Conservation (phyloP, 176 grass and related monocot species). For the Otatea glauca region DNA sequence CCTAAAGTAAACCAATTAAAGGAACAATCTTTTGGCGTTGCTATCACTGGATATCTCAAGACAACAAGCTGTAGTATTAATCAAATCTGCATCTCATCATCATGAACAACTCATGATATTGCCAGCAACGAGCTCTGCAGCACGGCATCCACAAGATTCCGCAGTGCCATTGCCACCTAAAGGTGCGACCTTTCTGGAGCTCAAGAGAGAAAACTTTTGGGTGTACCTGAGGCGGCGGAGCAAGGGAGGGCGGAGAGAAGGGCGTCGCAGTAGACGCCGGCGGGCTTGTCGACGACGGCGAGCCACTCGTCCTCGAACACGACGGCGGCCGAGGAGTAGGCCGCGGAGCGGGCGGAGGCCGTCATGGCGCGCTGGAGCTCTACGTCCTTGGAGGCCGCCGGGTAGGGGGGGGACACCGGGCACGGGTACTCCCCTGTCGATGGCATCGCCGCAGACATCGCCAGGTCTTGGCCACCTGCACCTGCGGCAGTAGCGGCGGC, state of each 20-base stretch:
- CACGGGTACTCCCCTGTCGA: slow-evolving; percentile 46
- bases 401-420: slow-evolving; percentile 82
- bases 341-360: slow-evolving; percentile 61
- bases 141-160: neutral
- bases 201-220: neutral
- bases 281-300: slow-evolving; percentile 73
- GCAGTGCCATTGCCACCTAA: neutral
- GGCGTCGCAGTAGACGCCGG: slow-evolving; percentile 85
- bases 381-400: slow-evolving; percentile 74
- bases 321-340: slow-evolving; percentile 39
- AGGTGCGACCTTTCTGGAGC: neutral
- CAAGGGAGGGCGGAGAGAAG: slow-evolving; percentile 62
- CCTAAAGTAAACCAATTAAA: neutral
- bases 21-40: neutral
- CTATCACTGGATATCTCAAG: neutral
- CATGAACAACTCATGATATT: neutral
- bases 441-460: slow-evolving; percentile 15
- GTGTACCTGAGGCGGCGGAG: slow-evolving; percentile 27
- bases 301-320: slow-evolving; percentile 91
- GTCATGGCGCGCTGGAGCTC: slow-evolving; percentile 86
- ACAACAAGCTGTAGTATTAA: neutral
- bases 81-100: slow-evolving; percentile 12
- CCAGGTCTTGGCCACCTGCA: neutral
- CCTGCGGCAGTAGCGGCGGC: neutral
- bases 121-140: neutral